A percentile compares a stretch with the other conserved stretches of the same genome.
phyloP scores from a whole-genome alignment of 1,284 basidiomycete species.

The Porogramme epimiltina region DNA sequence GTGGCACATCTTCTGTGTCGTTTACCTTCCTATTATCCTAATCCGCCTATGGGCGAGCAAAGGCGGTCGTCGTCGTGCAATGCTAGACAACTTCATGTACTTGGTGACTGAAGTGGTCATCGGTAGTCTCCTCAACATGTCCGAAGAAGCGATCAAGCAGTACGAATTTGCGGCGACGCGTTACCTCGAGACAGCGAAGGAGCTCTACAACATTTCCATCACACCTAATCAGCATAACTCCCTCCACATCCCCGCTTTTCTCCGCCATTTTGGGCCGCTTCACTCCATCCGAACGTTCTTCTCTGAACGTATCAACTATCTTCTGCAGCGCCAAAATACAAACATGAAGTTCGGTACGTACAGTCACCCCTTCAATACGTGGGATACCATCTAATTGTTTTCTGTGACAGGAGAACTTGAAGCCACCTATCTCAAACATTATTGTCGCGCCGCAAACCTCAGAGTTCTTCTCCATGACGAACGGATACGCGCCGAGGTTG shows the following conservation, averaged over 20 bases:
- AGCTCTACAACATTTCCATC: conserved; percentile 29
- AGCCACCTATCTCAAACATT: conserved; percentile 15
- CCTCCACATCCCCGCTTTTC: conserved; percentile 35
- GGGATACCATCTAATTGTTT: background rate
- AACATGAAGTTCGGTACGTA: conserved; percentile 26
- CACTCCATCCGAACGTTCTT: conserved; percentile 36
- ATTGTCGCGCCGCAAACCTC: conserved; percentile 15
- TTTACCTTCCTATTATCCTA: conserved; percentile 34
- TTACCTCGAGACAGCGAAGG: conserved; percentile 25
- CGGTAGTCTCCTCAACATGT: conserved; percentile 26
- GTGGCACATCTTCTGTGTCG: conserved; percentile 31
- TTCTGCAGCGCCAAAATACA: conserved; percentile 34
- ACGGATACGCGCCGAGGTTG: background rate
- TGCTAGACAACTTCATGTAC: conserved; percentile 35
- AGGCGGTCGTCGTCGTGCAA: conserved; percentile 5
- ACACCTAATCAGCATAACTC: conserved; percentile 36
- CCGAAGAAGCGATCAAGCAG: conserved; percentile 20
- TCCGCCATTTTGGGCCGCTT: conserved; percentile 36
- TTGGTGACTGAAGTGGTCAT: conserved; percentile 32
- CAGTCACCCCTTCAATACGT: no score
- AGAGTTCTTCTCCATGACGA: conserved; percentile 6
- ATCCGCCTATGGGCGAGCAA: conserved; percentile 30
- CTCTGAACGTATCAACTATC: conserved; percentile 36
- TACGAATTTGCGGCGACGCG: conserved; percentile 24
- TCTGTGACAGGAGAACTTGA: conserved; percentile 16